These are phyloP conservation scores for Zymoseptoria pseudotritici DNA, from an alignment of 2,329 filamentous ascomycete genomes.

Conservation along the genomic window DNA sequence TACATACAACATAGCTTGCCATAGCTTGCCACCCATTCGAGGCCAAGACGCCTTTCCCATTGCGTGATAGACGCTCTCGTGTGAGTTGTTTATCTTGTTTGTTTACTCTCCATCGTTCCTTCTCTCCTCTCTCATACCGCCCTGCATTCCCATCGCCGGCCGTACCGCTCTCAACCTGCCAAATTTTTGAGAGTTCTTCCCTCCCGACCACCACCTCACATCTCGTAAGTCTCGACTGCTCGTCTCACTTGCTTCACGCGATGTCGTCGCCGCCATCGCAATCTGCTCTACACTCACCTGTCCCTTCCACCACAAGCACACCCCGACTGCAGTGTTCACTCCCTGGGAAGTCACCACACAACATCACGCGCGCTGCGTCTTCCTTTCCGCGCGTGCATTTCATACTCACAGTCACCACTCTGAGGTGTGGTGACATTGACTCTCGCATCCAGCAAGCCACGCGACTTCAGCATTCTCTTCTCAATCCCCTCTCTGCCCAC, in stretches of 20 bases:
- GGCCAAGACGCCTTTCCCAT: not conserved
- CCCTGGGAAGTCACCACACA: not conserved
- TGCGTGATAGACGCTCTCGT: not conserved
- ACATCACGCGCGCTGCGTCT: not conserved
- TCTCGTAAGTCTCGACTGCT: not conserved
- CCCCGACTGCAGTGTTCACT: not conserved
- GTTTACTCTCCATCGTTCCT: not conserved
- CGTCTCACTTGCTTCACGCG: not conserved
- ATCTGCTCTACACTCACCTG: not conserved
- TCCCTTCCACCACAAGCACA: not conserved
- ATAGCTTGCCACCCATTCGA: not conserved
- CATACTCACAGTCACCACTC: not conserved
- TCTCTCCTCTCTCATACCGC: not conserved
- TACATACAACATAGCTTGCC: not conserved
- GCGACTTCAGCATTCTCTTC: not conserved
- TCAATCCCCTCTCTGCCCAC: not conserved
- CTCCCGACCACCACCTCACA: not conserved
- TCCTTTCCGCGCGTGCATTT: not conserved
- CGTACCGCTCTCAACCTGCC: not conserved
- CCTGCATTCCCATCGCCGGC: not conserved
- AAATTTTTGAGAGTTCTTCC: not conserved
- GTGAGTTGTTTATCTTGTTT: not conserved
- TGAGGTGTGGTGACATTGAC: not conserved
- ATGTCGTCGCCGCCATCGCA: not conserved
- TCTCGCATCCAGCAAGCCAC: too few species aligned